Evolutionary conservation across 345 rosid species (phyloP), one percentile per base, ranked within the genome.

Genomic region (Schrenkiella parvula): DNA sequence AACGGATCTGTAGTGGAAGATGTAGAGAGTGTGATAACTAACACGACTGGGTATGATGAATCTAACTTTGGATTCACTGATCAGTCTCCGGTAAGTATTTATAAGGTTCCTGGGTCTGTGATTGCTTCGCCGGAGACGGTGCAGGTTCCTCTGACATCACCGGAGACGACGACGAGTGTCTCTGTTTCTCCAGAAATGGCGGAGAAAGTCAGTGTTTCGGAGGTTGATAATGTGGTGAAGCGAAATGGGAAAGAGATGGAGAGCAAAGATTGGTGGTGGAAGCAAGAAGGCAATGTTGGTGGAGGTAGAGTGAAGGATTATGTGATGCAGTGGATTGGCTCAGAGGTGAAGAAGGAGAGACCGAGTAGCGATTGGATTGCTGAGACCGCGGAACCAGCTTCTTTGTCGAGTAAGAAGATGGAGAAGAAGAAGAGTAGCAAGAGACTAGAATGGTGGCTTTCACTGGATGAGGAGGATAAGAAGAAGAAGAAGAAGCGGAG

Each of bases 301-400:
- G 61, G 72, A 29, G 92, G 80, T 38, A 73, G 61, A 54, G 88
- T 84, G 80, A 91, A 91, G 71, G 97, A 93, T 23, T 88, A 91
- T 74, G 98, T 90, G 72, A 88, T 76, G 85, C 89, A 93, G 47
- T 93, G 98, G 98, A 86, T 93, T 78, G 98, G 97, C 29, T 82
- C 86, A 1, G 98, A 87, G 83, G 83, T 89, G 54, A 85, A 84
- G 72, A 80, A 82, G 69, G 98, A 87, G 85, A 86, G 84, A 54
- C 96, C 91, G 0, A 86, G 72, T 66, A 81, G 87, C 25, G 86
- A 88, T 61, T 92, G 98, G 98, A 81, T 84, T 61, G 66, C 19
- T 37, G 78, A 73, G 31, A 84, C 72, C 1, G 71, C 74, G 9
- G 78, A 89, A 17, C 63, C 85, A 0, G 74, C 68, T 61, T 18